Evolutionary conservation across 768 basidiomycete species (phyloP).

Genomic region (Termitomyces sp.): DNA sequence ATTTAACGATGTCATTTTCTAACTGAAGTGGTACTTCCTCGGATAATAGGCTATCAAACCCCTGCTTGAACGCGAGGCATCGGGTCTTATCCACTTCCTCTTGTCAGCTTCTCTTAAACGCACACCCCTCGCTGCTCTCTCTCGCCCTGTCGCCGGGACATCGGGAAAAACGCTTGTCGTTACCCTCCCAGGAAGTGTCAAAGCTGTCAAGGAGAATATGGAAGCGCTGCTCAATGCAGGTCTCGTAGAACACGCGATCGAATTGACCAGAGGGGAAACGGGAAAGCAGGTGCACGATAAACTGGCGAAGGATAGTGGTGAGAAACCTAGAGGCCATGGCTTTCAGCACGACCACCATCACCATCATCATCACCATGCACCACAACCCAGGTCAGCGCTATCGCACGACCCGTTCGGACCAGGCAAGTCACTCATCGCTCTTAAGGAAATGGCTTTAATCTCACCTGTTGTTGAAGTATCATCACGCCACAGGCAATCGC

Average conservation of each 20-base stretch:
- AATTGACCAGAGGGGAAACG: slow-evolving; percentile 65
- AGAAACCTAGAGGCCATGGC: slow-evolving; percentile 22
- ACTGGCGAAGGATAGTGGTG: slow-evolving; percentile 31
- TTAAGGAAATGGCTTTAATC: not conserved
- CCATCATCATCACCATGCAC: slow-evolving; percentile 34
- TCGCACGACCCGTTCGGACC: slow-evolving; percentile 69
- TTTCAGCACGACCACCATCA: slow-evolving; percentile 32
- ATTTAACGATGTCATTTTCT: not conserved
- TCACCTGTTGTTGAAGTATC: slow-evolving; percentile 43
- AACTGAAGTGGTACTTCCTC: not conserved
- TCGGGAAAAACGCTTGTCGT: slow-evolving; percentile 63
- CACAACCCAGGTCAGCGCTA: slow-evolving; percentile 53
- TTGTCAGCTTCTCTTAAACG: slow-evolving; percentile 64
- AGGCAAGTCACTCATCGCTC: slow-evolving; percentile 38
- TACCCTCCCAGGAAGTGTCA: slow-evolving; percentile 82
- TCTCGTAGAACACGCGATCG: slow-evolving; percentile 67
- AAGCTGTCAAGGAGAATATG: slow-evolving; percentile 80
- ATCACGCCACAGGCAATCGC: slow-evolving; percentile 70
- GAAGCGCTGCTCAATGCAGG: slow-evolving; percentile 54
- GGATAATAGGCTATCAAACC: slow-evolving; percentile 50
- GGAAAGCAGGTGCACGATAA: slow-evolving; percentile 56
- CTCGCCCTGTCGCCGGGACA: slow-evolving; percentile 80
- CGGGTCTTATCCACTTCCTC: slow-evolving; percentile 76
- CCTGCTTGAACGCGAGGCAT: slow-evolving; percentile 61
- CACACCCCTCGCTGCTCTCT: slow-evolving; percentile 79